These are phyloP conservation scores for Sporisorium reilianum DNA, from an alignment of 1,284 basidiomycete species.

Conservation along the genomic window DNA sequence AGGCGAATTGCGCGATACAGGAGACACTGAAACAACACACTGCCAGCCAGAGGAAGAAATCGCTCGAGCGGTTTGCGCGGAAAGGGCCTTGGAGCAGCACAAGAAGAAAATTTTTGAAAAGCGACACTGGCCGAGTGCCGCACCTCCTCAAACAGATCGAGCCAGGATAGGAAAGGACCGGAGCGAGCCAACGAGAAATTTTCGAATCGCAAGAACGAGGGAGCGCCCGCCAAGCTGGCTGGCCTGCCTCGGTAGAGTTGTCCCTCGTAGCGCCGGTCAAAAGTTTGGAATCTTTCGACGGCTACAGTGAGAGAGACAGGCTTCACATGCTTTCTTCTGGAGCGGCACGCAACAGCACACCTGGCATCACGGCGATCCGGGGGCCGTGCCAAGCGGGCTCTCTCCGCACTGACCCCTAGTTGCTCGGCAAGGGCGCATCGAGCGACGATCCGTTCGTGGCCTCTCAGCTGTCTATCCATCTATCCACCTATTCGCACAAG, in stretches of 20 bases:
- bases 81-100: no score
- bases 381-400: not conserved
- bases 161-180: conserved; percentile 46
- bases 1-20: conserved; percentile 14
- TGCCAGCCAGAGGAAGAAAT: not conserved
- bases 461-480: not conserved
- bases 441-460: not conserved
- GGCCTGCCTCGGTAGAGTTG: conserved; percentile 1
- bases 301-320: not conserved
- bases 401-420: conserved; percentile 6
- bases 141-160: conserved; percentile 20
- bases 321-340: conserved; percentile 4
- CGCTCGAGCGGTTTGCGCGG: conserved; percentile 4
- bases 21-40: not conserved
- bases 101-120: conserved; percentile 12
- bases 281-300: conserved; percentile 2
- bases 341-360: conserved; percentile 1
- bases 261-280: conserved; percentile 14
- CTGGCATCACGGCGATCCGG: conserved; percentile 10
- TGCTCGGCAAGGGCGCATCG: not conserved
- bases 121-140: conserved; percentile 30
- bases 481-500: no score
- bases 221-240: conserved; percentile 29
- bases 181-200: conserved; percentile 31
- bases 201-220: not conserved